These are phyloP conservation scores for Planoprotostelium fungivorum DNA, from an alignment of 78 protist species.

Conservation along the genomic window DNA sequence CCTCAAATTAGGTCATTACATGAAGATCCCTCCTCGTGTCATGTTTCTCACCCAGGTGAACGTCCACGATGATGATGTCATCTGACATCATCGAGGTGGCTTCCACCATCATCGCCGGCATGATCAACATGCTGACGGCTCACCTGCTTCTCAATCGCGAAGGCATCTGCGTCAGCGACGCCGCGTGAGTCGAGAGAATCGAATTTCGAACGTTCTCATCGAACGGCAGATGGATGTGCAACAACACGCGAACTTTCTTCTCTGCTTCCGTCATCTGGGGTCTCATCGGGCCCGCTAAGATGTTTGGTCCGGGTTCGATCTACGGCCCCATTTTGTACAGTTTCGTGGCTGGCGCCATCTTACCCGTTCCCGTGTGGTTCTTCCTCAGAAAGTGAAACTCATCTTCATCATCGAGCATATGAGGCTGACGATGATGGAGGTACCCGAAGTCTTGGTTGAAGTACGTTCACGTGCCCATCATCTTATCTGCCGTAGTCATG, in stretches of 20 bases:
- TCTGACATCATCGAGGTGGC: neutral
- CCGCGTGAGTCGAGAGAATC: neutral
- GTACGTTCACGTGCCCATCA: neutral
- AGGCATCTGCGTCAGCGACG: neutral
- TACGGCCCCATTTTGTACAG: neutral
- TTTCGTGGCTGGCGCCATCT: neutral
- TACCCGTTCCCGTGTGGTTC: neutral
- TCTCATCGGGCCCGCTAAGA: neutral
- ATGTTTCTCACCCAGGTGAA: neutral
- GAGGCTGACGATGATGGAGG: neutral
- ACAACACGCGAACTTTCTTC: neutral
- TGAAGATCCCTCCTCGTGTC: neutral
- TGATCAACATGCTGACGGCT: neutral
- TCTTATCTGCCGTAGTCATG: neutral
- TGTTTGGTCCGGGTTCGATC: neutral
- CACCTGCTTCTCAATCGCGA: neutral
- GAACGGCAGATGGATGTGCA: neutral
- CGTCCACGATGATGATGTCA: neutral
- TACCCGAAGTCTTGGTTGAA: neutral
- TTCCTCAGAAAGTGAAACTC: neutral
- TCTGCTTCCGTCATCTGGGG: neutral
- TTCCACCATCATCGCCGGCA: neutral
- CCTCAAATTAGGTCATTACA: neutral
- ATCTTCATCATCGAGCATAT: neutral
- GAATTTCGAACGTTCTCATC: neutral